Conservation (phyloP, 148 eudicot genomes). For the Nyssa sinensis region DNA sequence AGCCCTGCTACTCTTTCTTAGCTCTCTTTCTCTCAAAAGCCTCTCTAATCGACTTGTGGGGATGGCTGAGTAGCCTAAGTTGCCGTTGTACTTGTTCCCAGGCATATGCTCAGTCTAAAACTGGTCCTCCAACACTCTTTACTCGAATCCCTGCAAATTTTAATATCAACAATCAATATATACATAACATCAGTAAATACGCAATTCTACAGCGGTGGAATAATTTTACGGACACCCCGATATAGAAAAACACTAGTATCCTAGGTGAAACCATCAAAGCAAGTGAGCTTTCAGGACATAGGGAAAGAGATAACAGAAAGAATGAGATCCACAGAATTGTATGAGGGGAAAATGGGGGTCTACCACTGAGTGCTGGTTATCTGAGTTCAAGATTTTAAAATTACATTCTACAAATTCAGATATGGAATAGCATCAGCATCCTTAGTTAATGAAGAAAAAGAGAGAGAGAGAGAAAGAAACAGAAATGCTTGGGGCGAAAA, state of each 20-base stretch:
- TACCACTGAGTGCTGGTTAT: constrained; percentile 23
- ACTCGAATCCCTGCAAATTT: not conserved
- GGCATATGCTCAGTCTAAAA: constrained; percentile 59
- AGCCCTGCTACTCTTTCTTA: constrained; percentile 43
- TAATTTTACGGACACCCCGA: not conserved
- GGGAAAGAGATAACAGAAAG: constrained; percentile 25
- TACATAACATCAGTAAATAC: constrained; percentile 11
- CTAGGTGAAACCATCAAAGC: constrained; percentile 7
- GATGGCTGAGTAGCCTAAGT: constrained; percentile 28
- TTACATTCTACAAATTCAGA: constrained; percentile 9
- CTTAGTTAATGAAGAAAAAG: not conserved
- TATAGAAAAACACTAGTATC: constrained; percentile 11
- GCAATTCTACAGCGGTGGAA: constrained; percentile 16
- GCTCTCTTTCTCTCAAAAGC: constrained; percentile 63
- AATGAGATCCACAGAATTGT: constrained; percentile 43
- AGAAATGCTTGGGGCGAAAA: constrained; percentile 14
- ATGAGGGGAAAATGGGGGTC: constrained; percentile 25
- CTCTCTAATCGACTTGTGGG: constrained; percentile 51
- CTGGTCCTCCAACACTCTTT: constrained; percentile 20
- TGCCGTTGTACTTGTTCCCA: constrained; percentile 59
- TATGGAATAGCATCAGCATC: constrained; percentile 2
- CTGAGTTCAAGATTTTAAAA: constrained; percentile 12
- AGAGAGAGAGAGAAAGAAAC: constrained; percentile 7
- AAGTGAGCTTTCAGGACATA: constrained; percentile 2
- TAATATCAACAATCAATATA: not conserved